Conservation (phyloP, 495 filamentous ascomycete genomes). For the Copromyces sp. region DNA sequence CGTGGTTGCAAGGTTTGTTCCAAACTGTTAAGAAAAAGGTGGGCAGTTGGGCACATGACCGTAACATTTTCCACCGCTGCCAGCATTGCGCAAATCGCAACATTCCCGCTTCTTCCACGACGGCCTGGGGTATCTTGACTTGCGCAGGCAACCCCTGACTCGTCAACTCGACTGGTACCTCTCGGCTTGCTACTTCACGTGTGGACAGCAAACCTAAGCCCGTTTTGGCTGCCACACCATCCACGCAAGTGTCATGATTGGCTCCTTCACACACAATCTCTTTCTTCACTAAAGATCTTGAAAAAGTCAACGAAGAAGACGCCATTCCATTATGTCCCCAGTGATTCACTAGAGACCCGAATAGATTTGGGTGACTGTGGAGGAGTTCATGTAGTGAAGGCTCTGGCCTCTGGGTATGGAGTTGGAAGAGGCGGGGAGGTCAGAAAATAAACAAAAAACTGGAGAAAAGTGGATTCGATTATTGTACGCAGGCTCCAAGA, state of each 20-base stretch:
- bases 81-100: background rate
- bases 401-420: background rate
- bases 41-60: background rate
- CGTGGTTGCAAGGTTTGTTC: background rate
- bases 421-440: background rate
- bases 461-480: background rate
- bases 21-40: background rate
- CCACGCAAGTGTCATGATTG: background rate
- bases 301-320: background rate
- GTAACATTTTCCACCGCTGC: background rate
- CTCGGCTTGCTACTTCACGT: background rate
- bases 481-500: background rate
- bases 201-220: background rate
- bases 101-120: background rate
- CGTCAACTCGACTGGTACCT: background rate
- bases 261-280: background rate
- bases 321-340: background rate
- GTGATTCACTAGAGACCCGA: background rate
- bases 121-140: background rate
- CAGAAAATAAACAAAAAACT: background rate
- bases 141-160: background rate
- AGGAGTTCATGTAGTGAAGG: background rate
- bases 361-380: background rate
- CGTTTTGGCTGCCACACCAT: background rate
- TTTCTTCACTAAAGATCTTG: background rate